Base-by-base conservation (phyloP, 495 filamentous ascomycete genomes). In the Pyrenula aspistea region DNA sequence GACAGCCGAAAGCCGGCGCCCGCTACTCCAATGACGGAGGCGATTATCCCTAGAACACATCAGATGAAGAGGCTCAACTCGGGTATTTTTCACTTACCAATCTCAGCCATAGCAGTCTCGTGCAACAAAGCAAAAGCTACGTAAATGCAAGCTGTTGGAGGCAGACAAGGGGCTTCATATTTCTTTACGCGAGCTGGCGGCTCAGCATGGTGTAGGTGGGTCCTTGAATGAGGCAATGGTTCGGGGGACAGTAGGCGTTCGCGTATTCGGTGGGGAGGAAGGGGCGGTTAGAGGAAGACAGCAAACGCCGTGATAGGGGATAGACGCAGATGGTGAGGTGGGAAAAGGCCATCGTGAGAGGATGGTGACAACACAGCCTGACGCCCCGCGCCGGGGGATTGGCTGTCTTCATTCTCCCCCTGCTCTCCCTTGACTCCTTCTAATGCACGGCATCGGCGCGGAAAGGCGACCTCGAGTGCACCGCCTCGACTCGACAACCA, bases 1-100 rank as follows among this genome's bases (percentile, higher is more conserved):
- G 73, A 73, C 8, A 76, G 72, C 22, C 73, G 68, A 50, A 73
- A 68, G 31, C 73, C 73, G 12, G 68, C 68, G 22, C 73, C 71
- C 2, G 73, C 71, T 48, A 73, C 68, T 12, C 61, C 62, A 23
- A 68, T 60, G 48, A 76, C 61, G 20, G 70, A 62, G 54, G 57
- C 61, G 51, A 66, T 56, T 15, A 63, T 58, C 12, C 50, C 62
- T 62, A 51, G 54, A 51, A n/a, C n/a, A n/a, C n/a, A n/a, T n/a
- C n/a, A n/a, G n/a, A n/a, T 48, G 11, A 11, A 19, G 11, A 48
- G 19, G 42, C 11, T 11, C 19, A 19, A 19, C 42, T 48, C 19
- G 42, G 42, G 42, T 20, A 20, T 10, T 52, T 24, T 8, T 52
- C 50, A 52, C 31, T 10, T 52, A 52, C 50, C 50, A 10, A 52